Base-by-base conservation (phyloP, 1,284 basidiomycete species). In the Sphaerobolus stellatus region DNA sequence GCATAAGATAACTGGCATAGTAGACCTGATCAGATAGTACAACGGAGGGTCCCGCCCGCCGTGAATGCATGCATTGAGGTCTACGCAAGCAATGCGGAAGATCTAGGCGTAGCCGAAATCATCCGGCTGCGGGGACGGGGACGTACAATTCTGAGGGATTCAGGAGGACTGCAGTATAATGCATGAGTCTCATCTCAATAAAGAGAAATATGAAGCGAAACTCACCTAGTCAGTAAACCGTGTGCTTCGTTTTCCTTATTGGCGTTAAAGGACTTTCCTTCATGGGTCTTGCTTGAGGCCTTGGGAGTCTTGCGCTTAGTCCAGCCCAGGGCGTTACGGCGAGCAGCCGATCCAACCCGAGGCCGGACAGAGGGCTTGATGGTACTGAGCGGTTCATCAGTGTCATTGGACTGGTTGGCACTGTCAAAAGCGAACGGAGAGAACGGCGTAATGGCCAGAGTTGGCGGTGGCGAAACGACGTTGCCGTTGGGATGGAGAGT, bases 101-200 rank as follows among this genome's bases (percentile, higher is more conserved):
- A 54, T 29, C 47, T 48, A 18, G 53, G 46, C n/a, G 33, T 41
- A 6, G 30, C 28, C 20, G 52, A 36, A 8, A 33, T 27, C n/a
- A 30, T 18, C 14, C 70, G 66, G 36, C 68, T 66, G 38, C 58
- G 68, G 4, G 70, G 72, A 16, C 72, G 63, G 5, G 88, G 87
- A 33, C 86, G 82, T 64, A 76, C 85, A 60, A 90, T 70, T 61
- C 86, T 75, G 31, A 89, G 73, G 24, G 76, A 77, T 58, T 85
- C 82, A 34, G 77, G 74, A 51, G 83, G 78, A 36, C 86, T 89
- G 60, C 5, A 28, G 53, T 27, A 34, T 43, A 55, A n/a, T 14
- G 46, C 31, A 50, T 38, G 25, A 44, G 41, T 7, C 30, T 6
- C 18, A 51, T 8, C 54, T 52, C 50, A 50, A 52, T 1, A 33